Evolutionary conservation across 176 grass and related monocot species (phyloP).

Genomic region (Alopecurus myosuroides): DNA sequence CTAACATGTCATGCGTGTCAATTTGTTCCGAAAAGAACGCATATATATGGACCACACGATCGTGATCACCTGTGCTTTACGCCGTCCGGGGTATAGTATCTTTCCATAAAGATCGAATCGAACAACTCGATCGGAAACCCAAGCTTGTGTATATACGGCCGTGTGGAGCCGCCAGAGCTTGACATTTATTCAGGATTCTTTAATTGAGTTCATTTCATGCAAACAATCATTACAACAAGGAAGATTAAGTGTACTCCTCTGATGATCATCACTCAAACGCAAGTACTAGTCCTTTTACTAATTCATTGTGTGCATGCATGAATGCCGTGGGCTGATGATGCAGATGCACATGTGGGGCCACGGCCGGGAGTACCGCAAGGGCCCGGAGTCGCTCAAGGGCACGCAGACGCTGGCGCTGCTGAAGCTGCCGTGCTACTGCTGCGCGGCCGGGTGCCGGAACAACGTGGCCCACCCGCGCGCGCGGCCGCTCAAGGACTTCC

Average conservation of each 20-base stretch:
- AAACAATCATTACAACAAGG: neutral
- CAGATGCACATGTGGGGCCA: conserved; percentile 99
- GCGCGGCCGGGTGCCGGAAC: conserved; percentile 85
- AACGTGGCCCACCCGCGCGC: conserved; percentile 67
- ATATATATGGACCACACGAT: neutral
- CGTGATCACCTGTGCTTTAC: neutral
- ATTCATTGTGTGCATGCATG: neutral
- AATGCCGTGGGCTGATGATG: neutral
- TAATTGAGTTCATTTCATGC: conserved; percentile 1
- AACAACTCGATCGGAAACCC: neutral
- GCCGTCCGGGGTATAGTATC: neutral
- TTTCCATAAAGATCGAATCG: conserved; percentile 2
- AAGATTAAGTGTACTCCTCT: neutral
- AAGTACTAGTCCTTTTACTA: neutral
- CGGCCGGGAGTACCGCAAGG: conserved; percentile 91
- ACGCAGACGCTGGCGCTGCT: conserved; percentile 73
- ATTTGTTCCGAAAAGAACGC: neutral
- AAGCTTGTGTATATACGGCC: neutral
- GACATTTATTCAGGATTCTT: neutral
- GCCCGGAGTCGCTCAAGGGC: conserved; percentile 82
- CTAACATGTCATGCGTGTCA: neutral
- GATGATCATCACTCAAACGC: neutral
- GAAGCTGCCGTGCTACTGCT: conserved; percentile 95
- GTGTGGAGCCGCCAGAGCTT: neutral
- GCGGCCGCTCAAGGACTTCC: conserved; percentile 89